Percentiles rank a stretch among this genome's conserved stretches.
Evolutionary conservation across 2,329 filamentous ascomycete genomes (phyloP).

Genomic region (Aaosphaeria pasadenensis): DNA sequence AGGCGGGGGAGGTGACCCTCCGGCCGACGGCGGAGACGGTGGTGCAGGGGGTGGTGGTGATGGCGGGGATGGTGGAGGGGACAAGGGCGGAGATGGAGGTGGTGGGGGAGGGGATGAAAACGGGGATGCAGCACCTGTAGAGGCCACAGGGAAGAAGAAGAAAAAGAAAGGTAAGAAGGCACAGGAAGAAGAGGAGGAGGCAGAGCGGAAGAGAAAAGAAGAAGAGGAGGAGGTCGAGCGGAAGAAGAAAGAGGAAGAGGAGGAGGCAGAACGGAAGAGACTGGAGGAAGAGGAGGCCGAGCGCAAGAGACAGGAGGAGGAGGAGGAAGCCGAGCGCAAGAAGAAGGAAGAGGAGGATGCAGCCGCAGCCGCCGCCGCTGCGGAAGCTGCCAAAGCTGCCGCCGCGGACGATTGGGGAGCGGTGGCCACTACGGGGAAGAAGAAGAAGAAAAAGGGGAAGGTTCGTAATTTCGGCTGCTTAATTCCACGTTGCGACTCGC

Average conservation of each 20-base stretch:
- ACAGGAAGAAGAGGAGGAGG: conserved; percentile 37
- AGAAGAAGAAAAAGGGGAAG: conserved; percentile 42
- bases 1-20: conserved; percentile 30
- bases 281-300: conserved; percentile 38
- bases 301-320: conserved; percentile 34
- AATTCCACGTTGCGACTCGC: conserved; percentile 25
- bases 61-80: conserved; percentile 29
- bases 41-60: conserved; percentile 34
- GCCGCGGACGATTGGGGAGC: conserved; percentile 2
- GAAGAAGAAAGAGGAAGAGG: conserved; percentile 31
- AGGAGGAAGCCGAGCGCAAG: conserved; percentile 22
- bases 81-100: conserved; percentile 13
- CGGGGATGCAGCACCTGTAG: conserved; percentile 1
- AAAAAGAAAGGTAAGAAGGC: conserved; percentile 32
- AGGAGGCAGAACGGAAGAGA: conserved; percentile 32
- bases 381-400: conserved; percentile 24
- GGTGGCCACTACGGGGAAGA: conserved; percentile 23
- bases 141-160: conserved; percentile 21
- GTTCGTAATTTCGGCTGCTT: conserved; percentile 33
- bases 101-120: conserved; percentile 27
- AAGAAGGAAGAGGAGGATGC: conserved; percentile 24
- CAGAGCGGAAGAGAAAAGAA: conserved; percentile 34
- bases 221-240: conserved; percentile 36
- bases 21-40: conserved; percentile 32
- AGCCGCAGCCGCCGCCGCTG: conserved; percentile 16